Conservation (phyloP, 208 protist species). For the Strigomonas oncopelti region DNA sequence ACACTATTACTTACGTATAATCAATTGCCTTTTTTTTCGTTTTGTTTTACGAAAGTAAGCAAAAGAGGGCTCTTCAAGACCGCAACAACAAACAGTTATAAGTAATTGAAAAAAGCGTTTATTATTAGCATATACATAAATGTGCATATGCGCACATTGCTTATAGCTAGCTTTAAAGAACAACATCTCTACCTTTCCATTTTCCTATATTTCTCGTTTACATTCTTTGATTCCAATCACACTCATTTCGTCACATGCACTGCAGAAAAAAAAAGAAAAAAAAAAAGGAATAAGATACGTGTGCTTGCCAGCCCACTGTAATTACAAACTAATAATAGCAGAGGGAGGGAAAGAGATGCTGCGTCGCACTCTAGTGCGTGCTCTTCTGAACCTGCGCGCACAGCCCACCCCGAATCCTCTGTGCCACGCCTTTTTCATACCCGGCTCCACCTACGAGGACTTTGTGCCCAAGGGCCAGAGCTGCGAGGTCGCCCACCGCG, state of each 20-base stretch:
- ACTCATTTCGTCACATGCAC: neutral
- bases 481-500: constrained; percentile 83
- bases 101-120: too few species aligned
- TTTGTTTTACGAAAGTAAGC: neutral
- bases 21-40: neutral
- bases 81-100: neutral
- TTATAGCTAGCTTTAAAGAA: too few species aligned
- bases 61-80: neutral
- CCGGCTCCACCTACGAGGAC: constrained; percentile 62
- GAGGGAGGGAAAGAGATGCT: constrained; percentile 36
- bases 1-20: neutral
- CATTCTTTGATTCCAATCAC: neutral
- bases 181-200: neutral
- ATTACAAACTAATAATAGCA: neutral
- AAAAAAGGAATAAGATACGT: too few species aligned
- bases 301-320: too few species aligned
- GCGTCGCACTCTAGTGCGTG: constrained; percentile 22
- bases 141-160: too few species aligned
- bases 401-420: constrained; percentile 80
- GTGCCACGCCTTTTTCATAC: constrained; percentile 74
- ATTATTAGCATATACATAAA: too few species aligned
- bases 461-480: constrained; percentile 77
- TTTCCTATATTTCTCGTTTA: neutral
- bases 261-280: constrained; percentile 6
- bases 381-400: constrained; percentile 74